Percentiles rank a stretch among this genome's conserved stretches.
phyloP scores from a whole-genome alignment of 208 protist genomes.

The Wallacemonas sp. region DNA sequence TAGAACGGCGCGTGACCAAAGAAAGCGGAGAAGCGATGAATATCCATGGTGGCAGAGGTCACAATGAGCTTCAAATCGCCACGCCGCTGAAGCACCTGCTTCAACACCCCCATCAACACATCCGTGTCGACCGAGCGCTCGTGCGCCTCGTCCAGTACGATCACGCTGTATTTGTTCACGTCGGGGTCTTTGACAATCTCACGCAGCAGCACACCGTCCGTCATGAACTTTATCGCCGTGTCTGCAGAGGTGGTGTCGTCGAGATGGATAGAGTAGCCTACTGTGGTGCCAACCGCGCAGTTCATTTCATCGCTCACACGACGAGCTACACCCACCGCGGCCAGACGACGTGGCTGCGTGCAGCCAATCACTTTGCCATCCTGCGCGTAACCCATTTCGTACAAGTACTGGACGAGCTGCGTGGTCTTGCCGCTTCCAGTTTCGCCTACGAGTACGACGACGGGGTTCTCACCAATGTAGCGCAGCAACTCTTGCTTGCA shows the following conservation, averaged over 20 bases:
- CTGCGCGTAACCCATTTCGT: slow-evolving; percentile 66
- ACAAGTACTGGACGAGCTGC: slow-evolving; percentile 90
- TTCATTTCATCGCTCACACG: slow-evolving; percentile 94
- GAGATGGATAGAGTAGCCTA: slow-evolving; percentile 94
- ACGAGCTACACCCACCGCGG: slow-evolving; percentile 93
- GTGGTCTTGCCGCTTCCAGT: slow-evolving; percentile 93
- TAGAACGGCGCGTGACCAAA: slow-evolving; percentile 97
- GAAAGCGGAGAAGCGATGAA: slow-evolving; percentile 96
- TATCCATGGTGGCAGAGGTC: slow-evolving; percentile 99
- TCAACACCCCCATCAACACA: slow-evolving; percentile 97
- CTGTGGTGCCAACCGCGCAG: slow-evolving; percentile 71
- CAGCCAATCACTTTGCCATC: slow-evolving; percentile 70
- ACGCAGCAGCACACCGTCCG: slow-evolving; percentile 96
- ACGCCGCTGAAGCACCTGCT: slow-evolving; percentile 69
- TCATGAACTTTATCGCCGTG: slow-evolving; percentile 96
- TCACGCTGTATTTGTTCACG: slow-evolving; percentile 93
- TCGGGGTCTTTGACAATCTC: slow-evolving; percentile 90
- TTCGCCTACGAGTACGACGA: slow-evolving; percentile 86
- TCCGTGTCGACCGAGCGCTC: slow-evolving; percentile 97
- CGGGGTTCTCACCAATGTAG: slow-evolving; percentile 76
- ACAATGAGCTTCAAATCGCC: slow-evolving; percentile 99
- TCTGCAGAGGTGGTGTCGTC: slow-evolving; percentile 83
- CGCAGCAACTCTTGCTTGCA: slow-evolving; percentile 73
- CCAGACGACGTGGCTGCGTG: slow-evolving; percentile 96
- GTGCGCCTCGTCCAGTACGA: slow-evolving; percentile 99